These are phyloP conservation scores for Neurospora tetraspora DNA, from an alignment of 495 filamentous ascomycete genomes.

Conservation along the genomic window DNA sequence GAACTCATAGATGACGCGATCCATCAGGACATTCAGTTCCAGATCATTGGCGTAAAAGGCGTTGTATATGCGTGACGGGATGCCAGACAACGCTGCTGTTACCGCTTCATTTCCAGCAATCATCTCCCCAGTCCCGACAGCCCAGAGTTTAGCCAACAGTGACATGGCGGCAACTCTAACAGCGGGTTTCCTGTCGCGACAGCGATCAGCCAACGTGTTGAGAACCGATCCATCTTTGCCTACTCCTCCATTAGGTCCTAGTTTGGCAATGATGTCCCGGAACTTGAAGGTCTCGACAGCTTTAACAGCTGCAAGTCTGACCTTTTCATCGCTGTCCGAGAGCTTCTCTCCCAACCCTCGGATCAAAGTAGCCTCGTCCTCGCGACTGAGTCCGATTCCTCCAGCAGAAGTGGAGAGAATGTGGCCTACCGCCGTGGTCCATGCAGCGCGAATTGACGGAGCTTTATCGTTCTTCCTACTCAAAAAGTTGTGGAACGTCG, in stretches of 20 bases:
- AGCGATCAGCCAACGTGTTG: slow-evolving; percentile 71
- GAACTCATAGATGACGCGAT: slow-evolving; percentile 76
- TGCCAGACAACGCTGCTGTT: slow-evolving; percentile 57
- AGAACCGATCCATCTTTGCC: slow-evolving; percentile 61
- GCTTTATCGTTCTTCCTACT: slow-evolving; percentile 79
- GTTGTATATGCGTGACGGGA: slow-evolving; percentile 78
- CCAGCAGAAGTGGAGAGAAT: slow-evolving; percentile 77
- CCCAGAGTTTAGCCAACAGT: slow-evolving; percentile 79
- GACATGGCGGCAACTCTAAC: slow-evolving; percentile 82
- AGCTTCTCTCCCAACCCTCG: slow-evolving; percentile 68
- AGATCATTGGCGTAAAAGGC: slow-evolving; percentile 83
- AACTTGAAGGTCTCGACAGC: slow-evolving; percentile 70
- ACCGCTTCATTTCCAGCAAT: slow-evolving; percentile 71
- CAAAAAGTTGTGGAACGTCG: slow-evolving; percentile 71
- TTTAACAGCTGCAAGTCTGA: slow-evolving; percentile 77
- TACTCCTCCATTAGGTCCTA: slow-evolving; percentile 65
- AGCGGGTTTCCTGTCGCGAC: slow-evolving; percentile 72
- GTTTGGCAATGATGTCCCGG: slow-evolving; percentile 65
- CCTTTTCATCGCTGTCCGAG: slow-evolving; percentile 79
- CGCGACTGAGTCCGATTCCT: slow-evolving; percentile 67
- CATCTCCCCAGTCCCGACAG: slow-evolving; percentile 78
- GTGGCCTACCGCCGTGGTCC: slow-evolving; percentile 74
- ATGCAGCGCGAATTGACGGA: slow-evolving; percentile 65
- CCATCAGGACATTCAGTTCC: slow-evolving; percentile 74
- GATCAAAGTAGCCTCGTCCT: slow-evolving; percentile 64